These are phyloP conservation scores for Mycena latifolia DNA, from an alignment of 768 basidiomycete species.

Conservation along the genomic window DNA sequence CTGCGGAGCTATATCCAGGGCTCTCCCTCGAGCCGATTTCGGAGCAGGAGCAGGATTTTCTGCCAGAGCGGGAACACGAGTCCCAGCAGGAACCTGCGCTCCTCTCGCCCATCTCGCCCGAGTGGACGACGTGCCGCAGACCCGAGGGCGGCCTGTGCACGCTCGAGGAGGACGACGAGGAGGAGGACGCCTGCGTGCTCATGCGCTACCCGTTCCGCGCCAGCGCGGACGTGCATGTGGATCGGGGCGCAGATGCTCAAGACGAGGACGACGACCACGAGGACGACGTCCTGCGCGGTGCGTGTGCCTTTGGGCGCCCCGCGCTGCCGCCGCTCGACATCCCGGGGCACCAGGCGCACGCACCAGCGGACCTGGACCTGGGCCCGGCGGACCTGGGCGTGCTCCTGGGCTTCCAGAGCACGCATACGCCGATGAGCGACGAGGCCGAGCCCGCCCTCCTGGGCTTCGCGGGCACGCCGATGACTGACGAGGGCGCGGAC, in stretches of 20 bases:
- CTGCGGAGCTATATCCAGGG: constrained; percentile 14
- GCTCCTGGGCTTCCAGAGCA: background rate
- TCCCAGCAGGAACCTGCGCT: constrained; percentile 6
- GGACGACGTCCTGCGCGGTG: no score
- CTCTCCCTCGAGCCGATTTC: constrained; percentile 28
- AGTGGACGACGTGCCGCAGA: constrained; percentile 23
- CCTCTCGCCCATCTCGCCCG: constrained; percentile 35
- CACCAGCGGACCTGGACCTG: background rate
- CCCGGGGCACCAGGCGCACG: constrained; percentile 1
- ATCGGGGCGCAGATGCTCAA: no score
- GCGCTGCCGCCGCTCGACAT: constrained; percentile 26
- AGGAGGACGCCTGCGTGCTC: constrained; percentile 24
- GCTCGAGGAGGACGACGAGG: constrained; percentile 12
- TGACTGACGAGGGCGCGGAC: background rate
- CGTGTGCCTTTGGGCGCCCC: constrained; percentile 20
- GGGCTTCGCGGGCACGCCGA: constrained; percentile 11
- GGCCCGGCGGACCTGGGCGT: no score
- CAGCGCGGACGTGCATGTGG: no score
- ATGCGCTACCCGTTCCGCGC: constrained; percentile 24
- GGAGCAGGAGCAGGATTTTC: constrained; percentile 9
- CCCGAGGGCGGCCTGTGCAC: background rate
- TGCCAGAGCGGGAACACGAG: background rate
- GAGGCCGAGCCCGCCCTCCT: constrained; percentile 11
- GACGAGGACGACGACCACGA: no score
- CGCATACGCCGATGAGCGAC: no score